Conservation (phyloP, 1,284 basidiomycete species). For the Sutorius eximius region DNA sequence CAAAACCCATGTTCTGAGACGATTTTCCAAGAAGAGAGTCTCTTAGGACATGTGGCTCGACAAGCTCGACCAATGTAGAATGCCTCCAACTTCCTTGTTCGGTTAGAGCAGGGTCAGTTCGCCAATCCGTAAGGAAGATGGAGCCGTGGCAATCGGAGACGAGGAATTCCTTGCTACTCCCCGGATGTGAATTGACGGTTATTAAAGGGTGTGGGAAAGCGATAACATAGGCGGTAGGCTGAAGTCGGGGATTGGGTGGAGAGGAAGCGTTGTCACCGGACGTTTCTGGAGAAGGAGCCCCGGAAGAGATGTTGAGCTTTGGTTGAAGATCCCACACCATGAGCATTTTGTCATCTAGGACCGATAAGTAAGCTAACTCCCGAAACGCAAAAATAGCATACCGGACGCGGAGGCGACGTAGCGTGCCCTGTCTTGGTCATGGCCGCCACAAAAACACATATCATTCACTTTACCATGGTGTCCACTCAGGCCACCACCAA, state of each 20-base stretch:
- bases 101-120: conserved; percentile 59
- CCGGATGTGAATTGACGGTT: conserved; percentile 67
- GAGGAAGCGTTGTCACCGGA: conserved; percentile 19
- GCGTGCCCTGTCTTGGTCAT: conserved; percentile 58
- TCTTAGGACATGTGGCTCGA: conserved; percentile 64
- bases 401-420: conserved; percentile 81
- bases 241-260: conserved; percentile 41
- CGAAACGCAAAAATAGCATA: conserved; percentile 29
- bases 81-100: conserved; percentile 56
- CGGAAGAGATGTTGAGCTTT: conserved; percentile 42
- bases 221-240: conserved; percentile 75
- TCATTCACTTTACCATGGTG: conserved; percentile 74
- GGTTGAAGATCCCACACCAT: conserved; percentile 82
- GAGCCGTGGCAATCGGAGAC: conserved; percentile 72
- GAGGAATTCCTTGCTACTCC: conserved; percentile 72
- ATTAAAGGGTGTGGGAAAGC: conserved; percentile 67
- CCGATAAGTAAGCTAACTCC: conserved; percentile 2
- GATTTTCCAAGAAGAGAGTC: conserved; percentile 48
- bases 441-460: conserved; percentile 74
- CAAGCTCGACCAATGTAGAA: conserved; percentile 64
- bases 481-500: conserved; percentile 74
- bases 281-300: conserved; percentile 31
- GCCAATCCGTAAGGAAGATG: conserved; percentile 76
- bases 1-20: conserved; percentile 53
- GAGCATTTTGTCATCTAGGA: conserved; percentile 72